phyloP scores from a whole-genome alignment of 257 asterid species.

The Solanum pimpinellifolium region DNA sequence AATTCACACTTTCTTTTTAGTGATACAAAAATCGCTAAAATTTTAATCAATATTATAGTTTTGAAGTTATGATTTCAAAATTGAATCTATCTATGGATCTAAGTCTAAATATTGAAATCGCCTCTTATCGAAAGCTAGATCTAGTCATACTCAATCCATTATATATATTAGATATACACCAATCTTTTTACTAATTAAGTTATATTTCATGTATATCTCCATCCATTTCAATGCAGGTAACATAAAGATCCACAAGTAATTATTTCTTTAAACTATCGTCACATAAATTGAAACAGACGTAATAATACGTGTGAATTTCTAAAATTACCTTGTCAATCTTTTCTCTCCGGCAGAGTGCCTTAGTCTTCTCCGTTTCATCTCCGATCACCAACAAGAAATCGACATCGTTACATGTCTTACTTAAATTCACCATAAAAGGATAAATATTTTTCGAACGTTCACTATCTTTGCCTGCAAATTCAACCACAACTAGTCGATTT shows the following conservation, averaged over 20 bases:
- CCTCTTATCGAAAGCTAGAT: neutral
- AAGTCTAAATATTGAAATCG: neutral
- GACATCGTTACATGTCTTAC: constrained; percentile 85
- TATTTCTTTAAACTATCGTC: neutral
- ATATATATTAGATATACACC: neutral
- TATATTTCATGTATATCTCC: neutral
- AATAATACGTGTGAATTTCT: neutral
- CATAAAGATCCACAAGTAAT: neutral
- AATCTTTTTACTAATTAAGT: neutral
- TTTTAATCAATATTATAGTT: neutral
- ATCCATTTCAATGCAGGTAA: neutral
- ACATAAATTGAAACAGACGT: neutral
- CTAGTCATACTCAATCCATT: neutral
- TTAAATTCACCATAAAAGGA: constrained; percentile 86
- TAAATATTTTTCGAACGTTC: constrained; percentile 44
- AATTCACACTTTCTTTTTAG: too few species aligned
- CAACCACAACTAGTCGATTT: constrained; percentile 74
- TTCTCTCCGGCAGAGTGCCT: constrained; percentile 61
- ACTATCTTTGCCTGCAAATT: constrained; percentile 53
- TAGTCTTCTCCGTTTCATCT: constrained; percentile 68
- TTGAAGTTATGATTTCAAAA: neutral
- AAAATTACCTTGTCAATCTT: constrained; percentile 21
- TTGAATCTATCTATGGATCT: neutral
- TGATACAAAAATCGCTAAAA: neutral
- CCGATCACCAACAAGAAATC: constrained; percentile 75